Evolutionary conservation across 1,284 basidiomycete genomes (phyloP), one percentile per base, ranked within the genome.

Genomic region (Ganoderma meredithae): DNA sequence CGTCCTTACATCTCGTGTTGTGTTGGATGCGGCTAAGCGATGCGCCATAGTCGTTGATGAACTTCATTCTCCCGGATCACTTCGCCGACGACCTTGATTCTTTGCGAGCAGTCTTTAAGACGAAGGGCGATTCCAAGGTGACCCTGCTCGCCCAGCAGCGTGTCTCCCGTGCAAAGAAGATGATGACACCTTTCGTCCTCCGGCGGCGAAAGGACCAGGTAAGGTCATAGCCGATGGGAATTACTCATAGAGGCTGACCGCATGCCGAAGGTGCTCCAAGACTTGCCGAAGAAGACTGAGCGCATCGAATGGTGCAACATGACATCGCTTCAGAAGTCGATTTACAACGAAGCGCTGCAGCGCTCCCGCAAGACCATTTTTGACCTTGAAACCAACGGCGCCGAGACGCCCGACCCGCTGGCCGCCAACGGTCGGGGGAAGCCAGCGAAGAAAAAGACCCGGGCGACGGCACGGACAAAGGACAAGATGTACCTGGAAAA

Each of bases 151-250:
- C 96, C 7, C 91, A 95, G 77, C 93, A 96, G 78, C 91, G 97
- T 59, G 94, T 98, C 33, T 94, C 95, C 61, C 84, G 97, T 66
- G 98, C 98, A 6, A 98, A 99, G 82, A 96, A 94, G 79, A 98
- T 99, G 96, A 96, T 99, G 92, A 97, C 95, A 19, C 98, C 98
- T 0, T 99, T 99, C 78, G 97, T 99, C 36, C 86, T 99, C 25
- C 93, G 98, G 27, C 88, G 98, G 60, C 89, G 97, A 72, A 99
- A 99, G 81, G 95, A 96, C 71, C 94, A 96, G 82, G 93, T 90
- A 72, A 73, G 43, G 3, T 33, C 41, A 27, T 27, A 27, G 17
- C 17, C 17, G 19, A 33, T 3, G 17, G 19, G 36, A 64, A 58
- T 64, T 17, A 22, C 33, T 17, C 10, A 40, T n/a, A 6, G 9